phyloP scores from a whole-genome alignment of 257 asterid species.

The Fraxinus cuspidata region DNA sequence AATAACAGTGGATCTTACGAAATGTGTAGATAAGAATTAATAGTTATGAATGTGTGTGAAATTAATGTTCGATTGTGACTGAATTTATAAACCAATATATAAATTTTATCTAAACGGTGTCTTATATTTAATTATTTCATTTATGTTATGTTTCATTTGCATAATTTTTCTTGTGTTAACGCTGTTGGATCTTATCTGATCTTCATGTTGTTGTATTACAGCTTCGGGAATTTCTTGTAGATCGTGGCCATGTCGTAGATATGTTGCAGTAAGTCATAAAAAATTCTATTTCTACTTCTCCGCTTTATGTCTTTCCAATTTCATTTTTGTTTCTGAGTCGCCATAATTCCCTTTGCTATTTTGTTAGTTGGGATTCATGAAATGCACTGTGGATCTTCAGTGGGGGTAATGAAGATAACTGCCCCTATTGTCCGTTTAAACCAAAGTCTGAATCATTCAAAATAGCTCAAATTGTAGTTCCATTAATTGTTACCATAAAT shows the following conservation, averaged over 20 bases:
- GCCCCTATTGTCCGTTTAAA: neutral
- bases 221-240: slow-evolving; percentile 9
- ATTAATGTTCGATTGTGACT: no score
- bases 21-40: no score
- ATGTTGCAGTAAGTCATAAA: slow-evolving; percentile 2
- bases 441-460: neutral
- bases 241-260: slow-evolving; percentile 1
- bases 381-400: neutral
- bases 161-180: neutral
- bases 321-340: neutral
- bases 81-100: no score
- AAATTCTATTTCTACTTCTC: neutral
- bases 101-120: no score
- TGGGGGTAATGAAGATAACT: neutral
- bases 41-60: no score
- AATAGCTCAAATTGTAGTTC: neutral
- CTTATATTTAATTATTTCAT: neutral
- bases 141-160: neutral
- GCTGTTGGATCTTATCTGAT: neutral
- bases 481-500: neutral
- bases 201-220: neutral
- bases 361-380: neutral
- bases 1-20: no score
- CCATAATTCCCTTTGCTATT: neutral
- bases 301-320: neutral